These are phyloP conservation scores for Pseudopithomyces chartarum DNA, from an alignment of 2,329 filamentous ascomycete species.

Conservation along the genomic window DNA sequence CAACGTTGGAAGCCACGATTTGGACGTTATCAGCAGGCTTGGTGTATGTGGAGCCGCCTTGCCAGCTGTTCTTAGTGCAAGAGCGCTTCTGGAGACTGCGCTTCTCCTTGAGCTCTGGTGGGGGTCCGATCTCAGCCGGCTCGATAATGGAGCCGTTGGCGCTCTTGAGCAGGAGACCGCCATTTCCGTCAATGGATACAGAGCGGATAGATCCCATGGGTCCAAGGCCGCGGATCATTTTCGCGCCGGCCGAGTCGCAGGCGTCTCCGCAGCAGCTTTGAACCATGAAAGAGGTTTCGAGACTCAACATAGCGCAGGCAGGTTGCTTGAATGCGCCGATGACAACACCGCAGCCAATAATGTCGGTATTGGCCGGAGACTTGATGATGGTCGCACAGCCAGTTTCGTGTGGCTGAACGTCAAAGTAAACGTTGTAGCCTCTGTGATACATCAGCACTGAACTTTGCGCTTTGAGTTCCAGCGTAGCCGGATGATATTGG, in stretches of 20 bases:
- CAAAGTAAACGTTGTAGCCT: not conserved
- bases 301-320: not conserved
- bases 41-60: not conserved
- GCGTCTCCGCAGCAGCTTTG: not conserved
- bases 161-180: not conserved
- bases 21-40: not conserved
- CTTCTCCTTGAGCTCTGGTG: not conserved
- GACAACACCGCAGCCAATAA: not conserved
- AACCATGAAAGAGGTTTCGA: not conserved
- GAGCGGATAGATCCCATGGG: not conserved
- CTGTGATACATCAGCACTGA: too few species aligned
- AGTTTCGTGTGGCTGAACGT: not conserved
- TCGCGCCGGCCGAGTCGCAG: not conserved
- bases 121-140: not conserved
- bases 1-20: not conserved
- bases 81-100: not conserved
- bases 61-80: not conserved
- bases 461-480: too few species aligned
- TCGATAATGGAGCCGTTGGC: not conserved
- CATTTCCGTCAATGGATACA: not conserved
- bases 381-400: conserved; percentile 1
- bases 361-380: not conserved
- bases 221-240: not conserved
- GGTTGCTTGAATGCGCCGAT: not conserved
- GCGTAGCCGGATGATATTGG: too few species aligned